Evolutionary conservation across 108 stramenopile genomes (phyloP).

Genomic region (Aurantiochytrium sp.): DNA sequence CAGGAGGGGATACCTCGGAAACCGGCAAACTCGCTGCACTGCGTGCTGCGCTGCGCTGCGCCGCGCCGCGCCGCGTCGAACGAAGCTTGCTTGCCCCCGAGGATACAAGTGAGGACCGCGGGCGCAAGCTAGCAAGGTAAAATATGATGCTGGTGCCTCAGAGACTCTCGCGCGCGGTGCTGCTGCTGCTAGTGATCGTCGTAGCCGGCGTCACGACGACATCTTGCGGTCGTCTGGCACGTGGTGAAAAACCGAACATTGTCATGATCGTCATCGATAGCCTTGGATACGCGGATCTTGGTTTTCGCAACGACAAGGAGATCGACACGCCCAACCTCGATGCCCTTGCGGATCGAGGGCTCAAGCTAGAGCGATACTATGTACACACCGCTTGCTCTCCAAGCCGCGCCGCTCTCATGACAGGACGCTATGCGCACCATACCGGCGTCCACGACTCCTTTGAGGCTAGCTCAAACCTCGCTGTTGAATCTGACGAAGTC

Average conservation of each 20-base stretch:
- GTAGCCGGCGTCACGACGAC: too few relatives aligned
- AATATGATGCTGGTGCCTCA: too few relatives aligned
- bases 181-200: too few relatives aligned
- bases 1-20: too few relatives aligned
- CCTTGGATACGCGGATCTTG: not conserved
- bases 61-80: too few relatives aligned
- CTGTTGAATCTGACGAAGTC: not conserved
- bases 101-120: too few relatives aligned
- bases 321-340: not conserved
- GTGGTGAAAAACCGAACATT: not conserved
- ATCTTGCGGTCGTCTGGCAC: too few relatives aligned
- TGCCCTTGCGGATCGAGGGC: not conserved
- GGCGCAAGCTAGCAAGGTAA: too few relatives aligned
- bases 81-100: too few relatives aligned
- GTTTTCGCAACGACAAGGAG: not conserved
- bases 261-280: not conserved
- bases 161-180: too few relatives aligned
- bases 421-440: not conserved
- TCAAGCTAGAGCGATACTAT: not conserved
- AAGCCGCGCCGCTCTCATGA: not conserved
- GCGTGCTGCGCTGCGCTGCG: too few relatives aligned
- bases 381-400: constrained; percentile 29
- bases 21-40: too few relatives aligned
- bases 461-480: not conserved
- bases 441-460: not conserved